phyloP scores from a whole-genome alignment of 2,329 filamentous ascomycete genomes.

The Corniculantispora saksenae region DNA sequence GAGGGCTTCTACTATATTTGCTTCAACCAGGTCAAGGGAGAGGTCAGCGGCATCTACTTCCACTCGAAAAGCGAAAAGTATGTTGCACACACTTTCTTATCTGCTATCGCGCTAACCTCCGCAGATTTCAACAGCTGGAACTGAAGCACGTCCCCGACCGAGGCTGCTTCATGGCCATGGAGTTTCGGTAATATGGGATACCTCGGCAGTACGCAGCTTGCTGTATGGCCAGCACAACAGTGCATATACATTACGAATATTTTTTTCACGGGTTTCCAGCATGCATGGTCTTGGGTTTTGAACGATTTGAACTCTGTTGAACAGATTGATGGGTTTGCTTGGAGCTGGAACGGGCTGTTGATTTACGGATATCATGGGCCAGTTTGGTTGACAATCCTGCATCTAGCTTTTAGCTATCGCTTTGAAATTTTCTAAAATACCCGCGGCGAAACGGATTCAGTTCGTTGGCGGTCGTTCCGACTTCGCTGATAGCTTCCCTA shows the following conservation, averaged over 20 bases:
- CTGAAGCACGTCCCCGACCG: conserved; percentile 83
- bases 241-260: background rate
- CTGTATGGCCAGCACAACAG: background rate
- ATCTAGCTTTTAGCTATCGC: conserved; percentile 29
- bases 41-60: conserved; percentile 93
- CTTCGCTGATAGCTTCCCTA: conserved; percentile 31
- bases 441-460: conserved; percentile 61
- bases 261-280: background rate
- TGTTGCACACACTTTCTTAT: conserved; percentile 42
- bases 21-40: conserved; percentile 88
- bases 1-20: conserved; percentile 99
- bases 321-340: conserved; percentile 14
- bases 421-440: conserved; percentile 59
- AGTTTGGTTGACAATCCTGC: conserved; percentile 9
- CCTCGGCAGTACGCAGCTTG: background rate
- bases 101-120: background rate
- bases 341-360: conserved; percentile 9
- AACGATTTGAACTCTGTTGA: background rate
- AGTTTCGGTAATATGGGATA: conserved; percentile 59
- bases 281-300: conserved; percentile 15
- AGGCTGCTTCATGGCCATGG: conserved; percentile 82
- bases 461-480: conserved; percentile 57
- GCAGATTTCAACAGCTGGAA: conserved; percentile 88
- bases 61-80: conserved; percentile 98
- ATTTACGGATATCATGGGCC: conserved; percentile 11